Evolutionary conservation across 2,329 filamentous ascomycete genomes (phyloP), one percentile per base, ranked within the genome.

Genomic region (Fusarium praegraminearum): DNA sequence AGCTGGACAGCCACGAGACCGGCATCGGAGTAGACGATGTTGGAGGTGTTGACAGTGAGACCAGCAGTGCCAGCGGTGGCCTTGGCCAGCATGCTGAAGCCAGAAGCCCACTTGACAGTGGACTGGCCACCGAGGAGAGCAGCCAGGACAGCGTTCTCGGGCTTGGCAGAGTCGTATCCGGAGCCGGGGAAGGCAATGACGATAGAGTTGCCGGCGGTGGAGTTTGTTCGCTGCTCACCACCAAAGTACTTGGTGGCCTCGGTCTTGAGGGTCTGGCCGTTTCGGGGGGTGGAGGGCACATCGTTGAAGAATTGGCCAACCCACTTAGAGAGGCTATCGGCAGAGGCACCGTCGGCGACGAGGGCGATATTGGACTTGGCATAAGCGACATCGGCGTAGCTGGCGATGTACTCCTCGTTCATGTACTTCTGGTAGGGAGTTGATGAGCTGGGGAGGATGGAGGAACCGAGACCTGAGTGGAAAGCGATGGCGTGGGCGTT

Each of bases 181-280:
- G 93, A 94, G 65, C 95, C 94, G 61, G 94, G 92, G 91, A 99
- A 98, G 69, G 90, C 96, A 78, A 99, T 89, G 73, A 97, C 92
- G 75, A 97, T 80, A 44, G 94, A 87, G 83, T 97, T 98, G 73
- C 93, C 91, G 71, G 86, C 85, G 64, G 85, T 86, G 81, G 93
- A 92, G 70, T 92, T 86, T 73, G 92, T 92, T 75, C 96, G 93
- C 85, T 97, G 93, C 86, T 99, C 94, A 78, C 96, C 97, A 80
- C 96, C 96, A 78, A 89, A 92, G 89, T 98, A 99, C 83, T 94
- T 96, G 79, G 89, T 88, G 70, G 91, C 85, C 72, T 88, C 82
- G 67, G 84, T 83, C 78, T 89, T 86, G 69, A 91, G 82, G 49
- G 76, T 72, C 72, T 86, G 81, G 76, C 85, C 83, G 77, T 83